Base-by-base conservation (phyloP, 306 rosid species). In the Canavalia gladiata region DNA sequence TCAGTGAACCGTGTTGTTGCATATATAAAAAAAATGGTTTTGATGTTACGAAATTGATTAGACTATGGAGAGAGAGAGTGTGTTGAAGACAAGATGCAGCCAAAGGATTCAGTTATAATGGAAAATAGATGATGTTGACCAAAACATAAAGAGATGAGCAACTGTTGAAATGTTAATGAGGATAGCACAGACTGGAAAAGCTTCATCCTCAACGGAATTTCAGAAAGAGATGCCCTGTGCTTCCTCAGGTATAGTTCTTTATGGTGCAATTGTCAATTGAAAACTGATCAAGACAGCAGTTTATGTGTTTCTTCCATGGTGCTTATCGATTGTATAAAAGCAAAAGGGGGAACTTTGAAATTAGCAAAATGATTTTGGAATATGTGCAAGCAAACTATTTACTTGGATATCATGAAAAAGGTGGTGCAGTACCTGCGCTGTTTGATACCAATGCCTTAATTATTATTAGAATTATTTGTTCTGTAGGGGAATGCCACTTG, bases 401-500 rank as follows among this genome's bases (percentile, higher is more conserved):
- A 70, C 46, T 12, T 7, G 7, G 29, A 58, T 57, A 43, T 12
- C 31, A 77, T 8, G 57, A 59, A 75, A 59, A 33, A 43, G 12
- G 51, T 35, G 66, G 50, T 31, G 71, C 10, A 49, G 18, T 81
- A 81, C 88, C 85, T 78, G 41, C 68, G 79, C 35, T 43, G 55
- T 57, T 82, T n/a, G 34, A 8, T 12, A 30, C 34, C 55, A 60
- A 39, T 7, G 47, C 29, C 34, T 78, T 78, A 89, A 49, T 81
- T 78, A 50, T 31, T 75, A 28, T 86, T 85, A 47, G 86, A 33
- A 80, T 80, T 74, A 68, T 57, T 62, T 43, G 82, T 59, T 84
- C 84, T 76, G 89, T 93, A 91, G 11, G 97, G 96, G 30, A 75
- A 88, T 13, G 92, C 91, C 7, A 94, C 86, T 86, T 85, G 88